Base-by-base conservation (phyloP, 2,329 filamentous ascomycete species). In the Fusarium nanum region DNA sequence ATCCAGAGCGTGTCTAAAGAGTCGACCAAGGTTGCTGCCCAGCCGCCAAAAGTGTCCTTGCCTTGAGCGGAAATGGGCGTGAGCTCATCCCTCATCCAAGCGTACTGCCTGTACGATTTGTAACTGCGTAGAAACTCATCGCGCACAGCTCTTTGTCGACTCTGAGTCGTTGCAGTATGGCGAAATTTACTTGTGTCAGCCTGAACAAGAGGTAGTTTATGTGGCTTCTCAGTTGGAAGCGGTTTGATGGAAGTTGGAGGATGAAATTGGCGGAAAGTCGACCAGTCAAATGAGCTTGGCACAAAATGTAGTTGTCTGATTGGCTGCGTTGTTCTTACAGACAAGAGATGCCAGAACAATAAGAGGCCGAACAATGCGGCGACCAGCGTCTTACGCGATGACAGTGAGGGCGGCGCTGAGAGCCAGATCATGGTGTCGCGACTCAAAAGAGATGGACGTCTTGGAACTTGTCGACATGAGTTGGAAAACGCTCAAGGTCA, bases 1-100 rank as follows among this genome's bases (percentile, higher is more conserved):
- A 91, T 90, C 83, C 85, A 87, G 4, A 91, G 82, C 1, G 88
- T 89, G 64, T 91, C 88, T 40, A 91, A 79, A 1, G 84, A 80
- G 73, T 91, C 89, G 25, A 91, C 85, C 44, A 91, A 77, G 0
- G 88, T 89, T 12, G 88, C 88, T 2, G 84, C 87, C 83, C 87
- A 89, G 28, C 85, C 84, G 9, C 86, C 85, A 75, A 87, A 88
- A 2, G 79, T 78, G 55, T 86, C 82, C 64, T 82, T 85, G 20
- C 76, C 81, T 7, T 76, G 73, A 28, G 83, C 85, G n/a, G 81
- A 81, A 5, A 88, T 76, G 10, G 86, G 87, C 50, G 77, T 76
- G 12, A 88, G 75, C 76, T 88, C 86, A 64, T 89, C 87, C 30
- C 81, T 80, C 67, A 84, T 76, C 86, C 86, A 88, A 3, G 87